Evolutionary conservation across 2,329 filamentous ascomycete species (phyloP), one percentile per base, ranked within the genome.

Genomic region (Nakataea oryzae): DNA sequence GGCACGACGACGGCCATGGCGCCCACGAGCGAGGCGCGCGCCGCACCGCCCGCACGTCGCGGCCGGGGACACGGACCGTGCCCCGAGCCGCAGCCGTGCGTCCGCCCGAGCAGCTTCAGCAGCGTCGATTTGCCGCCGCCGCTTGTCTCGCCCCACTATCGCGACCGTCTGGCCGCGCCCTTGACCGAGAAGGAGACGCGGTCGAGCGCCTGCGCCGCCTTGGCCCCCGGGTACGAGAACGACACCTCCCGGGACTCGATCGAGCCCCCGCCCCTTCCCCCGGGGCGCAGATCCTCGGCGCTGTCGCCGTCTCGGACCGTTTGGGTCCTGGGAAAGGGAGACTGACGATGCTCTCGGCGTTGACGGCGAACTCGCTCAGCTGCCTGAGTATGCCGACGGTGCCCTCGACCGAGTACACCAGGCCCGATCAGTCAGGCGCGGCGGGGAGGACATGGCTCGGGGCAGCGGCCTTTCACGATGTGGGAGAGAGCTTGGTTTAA

Each of bases 1-100:
- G 86, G 86, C 0, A 89, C 86, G 14, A 89, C 86, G 14, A 87
- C 78, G 26, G 85, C 86, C 29, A 89, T 78, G 3, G 77, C 75
- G 26, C 83, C 78, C 12, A 86, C 79, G 2, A 89, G 74, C 57
- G 80, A 85, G 62, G 78, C 75, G 17, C 75, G 17, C 87, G 74
- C 0, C 80, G 84, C 2, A 89, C 78, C 29, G 82, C 75, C 27
- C 83, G 79, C 29, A 89, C 76, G 64, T 86, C 82, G 66, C 84
- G 80, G 0, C 80, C 83, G 64, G 86, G 84, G 50, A 87, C 81
- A 3, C 71, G 73, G 64, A 87, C 85, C 6, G 74, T 72, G 3
- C 84, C n/a, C 85, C 3, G 69, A 70, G 0, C 76, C 78, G 2
- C 84, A 77, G 63, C 87, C 84, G 74, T 86, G 86, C 68, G 84